phyloP scores from a whole-genome alignment of 805 yeast species.

The Kodamaea fukazawae region DNA sequence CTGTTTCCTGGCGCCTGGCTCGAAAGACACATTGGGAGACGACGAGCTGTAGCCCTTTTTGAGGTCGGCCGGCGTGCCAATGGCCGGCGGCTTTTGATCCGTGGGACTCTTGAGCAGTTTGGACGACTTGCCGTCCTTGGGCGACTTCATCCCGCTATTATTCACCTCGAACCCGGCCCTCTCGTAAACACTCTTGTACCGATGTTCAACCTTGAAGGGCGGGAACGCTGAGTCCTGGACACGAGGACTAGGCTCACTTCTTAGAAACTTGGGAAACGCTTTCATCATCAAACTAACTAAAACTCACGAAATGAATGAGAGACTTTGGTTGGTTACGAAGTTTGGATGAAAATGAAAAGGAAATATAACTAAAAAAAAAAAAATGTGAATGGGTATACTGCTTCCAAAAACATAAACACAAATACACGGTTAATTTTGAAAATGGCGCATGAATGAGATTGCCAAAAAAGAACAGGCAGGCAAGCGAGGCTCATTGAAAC shows the following conservation, averaged over 20 bases:
- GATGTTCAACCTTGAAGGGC: slow-evolving; percentile 58
- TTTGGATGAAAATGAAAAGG: slow-evolving; percentile 1
- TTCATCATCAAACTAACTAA: slow-evolving; percentile 10
- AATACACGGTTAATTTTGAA: slow-evolving; percentile 1
- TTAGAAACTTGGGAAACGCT: slow-evolving; percentile 21
- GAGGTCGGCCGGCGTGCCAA: too few species aligned
- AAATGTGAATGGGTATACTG: background rate
- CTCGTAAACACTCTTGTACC: slow-evolving; percentile 70
- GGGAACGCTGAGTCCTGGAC: slow-evolving; percentile 60
- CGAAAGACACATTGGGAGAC: too few species aligned
- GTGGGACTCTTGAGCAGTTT: slow-evolving; percentile 1
- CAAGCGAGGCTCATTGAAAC: slow-evolving; percentile 1
- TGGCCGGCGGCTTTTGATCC: too few species aligned
- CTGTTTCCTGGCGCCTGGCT: too few species aligned
- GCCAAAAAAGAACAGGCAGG: background rate
- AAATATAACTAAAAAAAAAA: slow-evolving; percentile 3
- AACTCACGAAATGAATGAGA: slow-evolving; percentile 1
- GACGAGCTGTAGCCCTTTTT: too few species aligned
- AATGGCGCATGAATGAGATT: too few species aligned
- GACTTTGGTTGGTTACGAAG: background rate
- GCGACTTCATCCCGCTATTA: slow-evolving; percentile 6
- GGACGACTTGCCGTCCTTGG: slow-evolving; percentile 11
- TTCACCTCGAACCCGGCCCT: slow-evolving; percentile 73
- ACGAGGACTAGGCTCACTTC: slow-evolving; percentile 19
- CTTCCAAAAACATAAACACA: slow-evolving; percentile 5